Conservation (phyloP, 2,329 filamentous ascomycete genomes). For the Monosporascus sp. region DNA sequence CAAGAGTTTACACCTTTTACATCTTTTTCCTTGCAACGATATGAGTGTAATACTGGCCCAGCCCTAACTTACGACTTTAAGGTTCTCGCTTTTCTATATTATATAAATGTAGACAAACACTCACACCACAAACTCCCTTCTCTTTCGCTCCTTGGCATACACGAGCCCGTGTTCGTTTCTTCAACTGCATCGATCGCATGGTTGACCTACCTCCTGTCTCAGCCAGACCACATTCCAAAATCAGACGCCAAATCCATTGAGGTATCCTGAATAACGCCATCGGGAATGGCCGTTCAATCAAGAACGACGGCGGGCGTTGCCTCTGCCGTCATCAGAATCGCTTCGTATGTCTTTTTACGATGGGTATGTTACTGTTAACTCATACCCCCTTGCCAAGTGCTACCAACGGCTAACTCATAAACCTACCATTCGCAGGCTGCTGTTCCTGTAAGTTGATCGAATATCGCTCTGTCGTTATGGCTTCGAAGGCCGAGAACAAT, state of each 20-base stretch:
- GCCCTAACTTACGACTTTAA: no score
- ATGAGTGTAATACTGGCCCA: no score
- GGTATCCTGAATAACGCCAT: neutral
- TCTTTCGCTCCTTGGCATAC: conserved; percentile 12
- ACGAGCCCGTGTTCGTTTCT: neutral
- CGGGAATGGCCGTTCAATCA: conserved; percentile 14
- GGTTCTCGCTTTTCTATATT: neutral
- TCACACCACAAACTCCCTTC: conserved; percentile 1
- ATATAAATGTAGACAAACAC: neutral
- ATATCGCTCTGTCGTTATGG: neutral
- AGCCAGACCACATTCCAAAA: neutral
- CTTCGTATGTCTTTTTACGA: conserved; percentile 54
- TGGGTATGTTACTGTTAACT: conserved; percentile 41
- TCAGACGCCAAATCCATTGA: no score
- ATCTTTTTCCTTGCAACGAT: no score
- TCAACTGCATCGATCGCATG: neutral
- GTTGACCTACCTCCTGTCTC: neutral
- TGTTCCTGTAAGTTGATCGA: conserved; percentile 21
- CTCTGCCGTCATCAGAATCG: conserved; percentile 45
- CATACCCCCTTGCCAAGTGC: conserved; percentile 1
- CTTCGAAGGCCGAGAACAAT: neutral
- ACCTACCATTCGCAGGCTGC: conserved; percentile 15
- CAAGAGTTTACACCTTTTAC: neutral
- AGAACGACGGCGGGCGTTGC: conserved; percentile 31
- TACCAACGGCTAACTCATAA: conserved; percentile 10